Conservation (phyloP, 2,329 filamentous ascomycete species). For the Ampelomyces quisqualis region DNA sequence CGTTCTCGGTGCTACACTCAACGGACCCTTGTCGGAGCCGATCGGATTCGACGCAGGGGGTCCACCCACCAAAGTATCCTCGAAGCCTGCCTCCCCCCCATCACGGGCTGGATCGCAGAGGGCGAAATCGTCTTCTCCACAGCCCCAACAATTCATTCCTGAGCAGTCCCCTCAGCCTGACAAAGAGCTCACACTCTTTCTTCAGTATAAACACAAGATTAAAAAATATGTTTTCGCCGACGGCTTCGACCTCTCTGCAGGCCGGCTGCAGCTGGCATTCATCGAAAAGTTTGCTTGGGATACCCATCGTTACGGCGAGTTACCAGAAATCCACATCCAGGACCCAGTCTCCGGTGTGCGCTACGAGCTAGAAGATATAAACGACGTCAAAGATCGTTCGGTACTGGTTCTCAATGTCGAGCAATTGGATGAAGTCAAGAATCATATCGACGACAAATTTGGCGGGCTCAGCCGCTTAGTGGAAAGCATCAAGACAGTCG, state of each 20-base stretch:
- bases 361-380: constrained; percentile 90
- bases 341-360: constrained; percentile 94
- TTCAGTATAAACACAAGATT: constrained; percentile 95
- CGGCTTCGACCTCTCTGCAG: constrained; percentile 82
- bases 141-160: constrained; percentile 48
- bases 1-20: constrained; percentile 38
- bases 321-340: constrained; percentile 97
- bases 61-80: constrained; percentile 25
- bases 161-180: constrained; percentile 68
- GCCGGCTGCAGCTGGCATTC: constrained; percentile 87
- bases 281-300: constrained; percentile 99
- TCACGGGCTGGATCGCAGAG: constrained; percentile 35
- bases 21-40: constrained; percentile 40
- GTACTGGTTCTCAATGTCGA: constrained; percentile 96
- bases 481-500: constrained; percentile 79
- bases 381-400: constrained; percentile 89
- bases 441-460: constrained; percentile 90
- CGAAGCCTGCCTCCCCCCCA: constrained; percentile 21
- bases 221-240: constrained; percentile 92
- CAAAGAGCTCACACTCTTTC: constrained; percentile 88
- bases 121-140: constrained; percentile 45
- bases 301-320: constrained; percentile 89
- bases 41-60: constrained; percentile 24
- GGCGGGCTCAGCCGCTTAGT: constrained; percentile 76
- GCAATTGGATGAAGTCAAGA: constrained; percentile 90